Percentiles rank a stretch among this genome's conserved stretches.
phyloP scores from a whole-genome alignment of 1,284 basidiomycete genomes.

The Rhodotorula mucilaginosa region DNA sequence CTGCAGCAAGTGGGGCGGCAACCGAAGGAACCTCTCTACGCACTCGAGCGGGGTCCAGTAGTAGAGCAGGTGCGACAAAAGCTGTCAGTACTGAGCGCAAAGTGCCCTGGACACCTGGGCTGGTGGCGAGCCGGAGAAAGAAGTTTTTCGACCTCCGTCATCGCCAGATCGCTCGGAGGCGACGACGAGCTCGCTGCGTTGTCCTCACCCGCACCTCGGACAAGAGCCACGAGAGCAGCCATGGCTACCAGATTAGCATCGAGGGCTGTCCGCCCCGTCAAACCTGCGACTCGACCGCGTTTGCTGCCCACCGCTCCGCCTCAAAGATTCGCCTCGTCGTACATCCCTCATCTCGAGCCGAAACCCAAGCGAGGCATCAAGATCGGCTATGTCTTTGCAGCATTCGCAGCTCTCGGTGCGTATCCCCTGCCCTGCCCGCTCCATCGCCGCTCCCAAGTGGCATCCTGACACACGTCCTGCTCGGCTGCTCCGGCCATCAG shows the following conservation, averaged over 20 bases:
- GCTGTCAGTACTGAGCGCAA: no score
- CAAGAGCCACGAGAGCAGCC: no score
- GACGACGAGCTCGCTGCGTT: background rate
- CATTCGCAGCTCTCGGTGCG: constrained; percentile 30
- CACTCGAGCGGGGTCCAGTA: no score
- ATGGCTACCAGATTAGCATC: background rate
- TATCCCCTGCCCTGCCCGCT: no score
- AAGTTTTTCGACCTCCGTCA: background rate
- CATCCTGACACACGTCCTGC: background rate
- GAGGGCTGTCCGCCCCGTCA: background rate
- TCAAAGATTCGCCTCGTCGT: constrained; percentile 6
- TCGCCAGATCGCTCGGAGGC: background rate
- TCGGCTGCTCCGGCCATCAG: constrained; percentile 1
- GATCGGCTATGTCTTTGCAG: constrained; percentile 31
- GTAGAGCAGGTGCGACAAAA: no score
- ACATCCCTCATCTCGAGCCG: constrained; percentile 20
- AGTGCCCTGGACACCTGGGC: no score
- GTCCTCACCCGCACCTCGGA: background rate
- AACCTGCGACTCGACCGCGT: background rate
- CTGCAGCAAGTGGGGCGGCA: constrained; percentile 1
- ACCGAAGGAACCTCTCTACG: background rate
- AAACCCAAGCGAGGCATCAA: constrained; percentile 22
- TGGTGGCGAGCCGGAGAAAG: background rate
- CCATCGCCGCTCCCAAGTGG: background rate
- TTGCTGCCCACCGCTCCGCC: background rate